Conservation (phyloP, 2,329 filamentous ascomycete genomes). For the Leptographium galeiforme region DNA sequence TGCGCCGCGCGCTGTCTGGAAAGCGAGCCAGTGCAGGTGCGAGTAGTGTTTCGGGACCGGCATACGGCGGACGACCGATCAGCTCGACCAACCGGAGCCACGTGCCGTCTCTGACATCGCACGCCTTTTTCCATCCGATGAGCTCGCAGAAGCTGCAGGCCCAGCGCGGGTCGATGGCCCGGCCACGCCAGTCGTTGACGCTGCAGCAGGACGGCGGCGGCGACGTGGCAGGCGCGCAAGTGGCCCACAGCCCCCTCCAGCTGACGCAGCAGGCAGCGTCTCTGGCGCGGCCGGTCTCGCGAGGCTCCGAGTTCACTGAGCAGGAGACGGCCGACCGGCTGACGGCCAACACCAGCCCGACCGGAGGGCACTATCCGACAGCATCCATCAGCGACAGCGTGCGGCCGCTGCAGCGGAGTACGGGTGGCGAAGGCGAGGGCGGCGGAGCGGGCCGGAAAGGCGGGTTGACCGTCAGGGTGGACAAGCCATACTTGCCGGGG, state of each 20-base stretch:
- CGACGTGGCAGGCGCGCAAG: background rate
- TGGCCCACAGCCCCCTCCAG: background rate
- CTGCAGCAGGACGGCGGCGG: background rate
- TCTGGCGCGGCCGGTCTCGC: slow-evolving; percentile 51
- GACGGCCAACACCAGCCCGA: slow-evolving; percentile 64
- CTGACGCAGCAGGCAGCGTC: slow-evolving; percentile 12
- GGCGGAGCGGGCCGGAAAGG: background rate
- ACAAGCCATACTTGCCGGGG: slow-evolving; percentile 42
- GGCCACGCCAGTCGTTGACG: slow-evolving; percentile 18
- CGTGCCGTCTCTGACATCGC: slow-evolving; percentile 75
- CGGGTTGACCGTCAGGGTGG: slow-evolving; percentile 43
- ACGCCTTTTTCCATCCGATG: slow-evolving; percentile 93
- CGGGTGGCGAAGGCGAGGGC: slow-evolving; percentile 6
- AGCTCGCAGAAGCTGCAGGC: slow-evolving; percentile 90
- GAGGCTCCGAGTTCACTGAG: slow-evolving; percentile 71
- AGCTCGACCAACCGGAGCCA: slow-evolving; percentile 71
- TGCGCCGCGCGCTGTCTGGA: slow-evolving; percentile 36
- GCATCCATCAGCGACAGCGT: slow-evolving; percentile 65
- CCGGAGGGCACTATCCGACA: slow-evolving; percentile 38
- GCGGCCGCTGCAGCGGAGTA: slow-evolving; percentile 49
- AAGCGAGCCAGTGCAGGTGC: slow-evolving; percentile 26
- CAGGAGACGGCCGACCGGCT: slow-evolving; percentile 55
- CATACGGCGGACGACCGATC: slow-evolving; percentile 36
- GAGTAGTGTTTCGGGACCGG: slow-evolving; percentile 26
- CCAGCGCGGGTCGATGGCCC: slow-evolving; percentile 51